Evolutionary conservation across 2,329 filamentous ascomycete species (phyloP), one percentile per base, ranked within the genome.

Genomic region (Laburnicola sp.): DNA sequence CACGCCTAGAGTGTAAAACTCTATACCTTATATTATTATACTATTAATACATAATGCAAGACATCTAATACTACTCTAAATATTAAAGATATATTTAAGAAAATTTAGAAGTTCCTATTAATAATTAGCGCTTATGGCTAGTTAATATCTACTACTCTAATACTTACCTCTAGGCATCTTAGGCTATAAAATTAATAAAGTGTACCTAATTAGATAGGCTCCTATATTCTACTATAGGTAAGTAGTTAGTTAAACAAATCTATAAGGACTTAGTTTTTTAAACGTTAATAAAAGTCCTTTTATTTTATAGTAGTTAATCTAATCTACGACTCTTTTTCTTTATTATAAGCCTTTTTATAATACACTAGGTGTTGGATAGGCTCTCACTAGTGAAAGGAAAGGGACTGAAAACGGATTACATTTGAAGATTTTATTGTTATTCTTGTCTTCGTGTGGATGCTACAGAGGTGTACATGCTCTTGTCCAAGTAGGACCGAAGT

Each of bases 321-420:
- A 5, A 55, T 50, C 57, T 47, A 56, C 57, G 52, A 58, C 46
- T 30, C 39, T 10, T 48, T 49, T 28, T 60, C 55, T 2, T 25
- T 6, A 1, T 48, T 35, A 31, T 39, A 39, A 10, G 10, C 7
- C 6, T 60, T 40, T 2, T 36, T 26, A 22, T 36, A 36, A 43
- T 58, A 54, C 6, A 28, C 23, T 6, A n/a, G n/a, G n/a, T n/a
- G n/a, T n/a, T n/a, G n/a, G n/a, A n/a, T n/a, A n/a, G n/a, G n/a
- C n/a, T n/a, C n/a, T n/a, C n/a, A n/a, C n/a, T n/a, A n/a, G n/a
- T n/a, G n/a, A n/a, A n/a, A n/a, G n/a, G n/a, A n/a, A n/a, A n/a
- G n/a, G n/a, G n/a, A n/a, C n/a, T n/a, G n/a, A n/a, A n/a, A n/a
- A n/a, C n/a, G n/a, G n/a, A n/a, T n/a, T n/a, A n/a, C n/a, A n/a